Evolutionary conservation across 768 basidiomycete genomes (phyloP).

Genomic region (Cystofilobasidium macerans): DNA sequence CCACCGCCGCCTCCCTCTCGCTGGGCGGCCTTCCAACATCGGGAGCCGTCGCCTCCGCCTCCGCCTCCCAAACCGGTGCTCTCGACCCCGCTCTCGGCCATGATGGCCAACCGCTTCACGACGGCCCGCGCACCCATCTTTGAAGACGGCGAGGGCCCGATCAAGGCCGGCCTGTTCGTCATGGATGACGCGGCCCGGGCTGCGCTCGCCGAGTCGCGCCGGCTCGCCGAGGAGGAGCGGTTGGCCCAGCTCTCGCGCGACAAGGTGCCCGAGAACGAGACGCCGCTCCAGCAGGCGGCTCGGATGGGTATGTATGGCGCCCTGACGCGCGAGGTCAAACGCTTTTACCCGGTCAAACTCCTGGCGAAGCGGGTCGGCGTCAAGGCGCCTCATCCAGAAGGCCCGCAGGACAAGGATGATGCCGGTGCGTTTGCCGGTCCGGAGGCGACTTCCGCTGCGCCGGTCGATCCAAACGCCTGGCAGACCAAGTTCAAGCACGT

Average conservation of each 20-base stretch:
- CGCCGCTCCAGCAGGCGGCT: constrained; percentile 70
- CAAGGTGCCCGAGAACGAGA: constrained; percentile 45
- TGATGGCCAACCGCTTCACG: constrained; percentile 91
- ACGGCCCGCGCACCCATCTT: constrained; percentile 46
- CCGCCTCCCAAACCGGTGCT: constrained; percentile 77
- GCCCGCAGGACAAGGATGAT: constrained; percentile 29
- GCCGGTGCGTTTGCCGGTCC: constrained; percentile 9
- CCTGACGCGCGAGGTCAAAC: constrained; percentile 60
- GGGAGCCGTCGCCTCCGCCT: constrained; percentile 48
- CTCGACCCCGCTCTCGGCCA: constrained; percentile 69
- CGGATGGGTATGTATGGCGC: constrained; percentile 78
- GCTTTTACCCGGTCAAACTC: constrained; percentile 72
- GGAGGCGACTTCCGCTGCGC: background rate
- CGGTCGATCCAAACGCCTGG: constrained; percentile 25
- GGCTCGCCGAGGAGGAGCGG: constrained; percentile 41
- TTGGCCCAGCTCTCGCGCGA: constrained; percentile 38
- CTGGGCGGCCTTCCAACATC: constrained; percentile 15
- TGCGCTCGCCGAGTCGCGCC: constrained; percentile 35
- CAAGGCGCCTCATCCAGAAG: constrained; percentile 64
- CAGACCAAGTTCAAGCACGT: constrained; percentile 26
- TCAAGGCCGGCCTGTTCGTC: constrained; percentile 39
- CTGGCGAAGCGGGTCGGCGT: constrained; percentile 91
- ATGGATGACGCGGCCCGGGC: constrained; percentile 30
- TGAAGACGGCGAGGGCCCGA: constrained; percentile 34
- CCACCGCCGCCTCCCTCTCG: constrained; percentile 56